Base-by-base conservation (phyloP, 768 basidiomycete genomes). In the Podaxis mareebaensis region DNA sequence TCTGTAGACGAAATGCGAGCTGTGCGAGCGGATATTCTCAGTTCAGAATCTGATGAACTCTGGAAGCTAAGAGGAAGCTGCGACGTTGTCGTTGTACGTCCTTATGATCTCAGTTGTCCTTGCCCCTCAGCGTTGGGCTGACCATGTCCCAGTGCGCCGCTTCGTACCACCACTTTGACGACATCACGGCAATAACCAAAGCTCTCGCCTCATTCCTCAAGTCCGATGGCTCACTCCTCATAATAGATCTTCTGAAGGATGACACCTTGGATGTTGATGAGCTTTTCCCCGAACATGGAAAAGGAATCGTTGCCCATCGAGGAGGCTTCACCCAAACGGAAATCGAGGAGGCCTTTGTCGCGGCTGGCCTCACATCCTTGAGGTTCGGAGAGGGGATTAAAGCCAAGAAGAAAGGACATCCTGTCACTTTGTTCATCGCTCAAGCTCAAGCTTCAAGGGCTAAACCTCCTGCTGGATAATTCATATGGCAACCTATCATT, bases 61-160 rank as follows among this genome's bases (percentile, higher is more conserved):
- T 83, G 85, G 65, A 76, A 89, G 7, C 78, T 78, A 13, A 84
- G 80, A 4, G 71, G 73, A 59, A 81, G 79, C 58, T 93, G 92
- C 66, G 90, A 94, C 70, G 80, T 91, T 44, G 76, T 91, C 62
- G 82, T 88, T 6, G 92, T 93, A 70, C 69, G 89, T 68, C 10
- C 17, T 28, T 48, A 39, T 12, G 33, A 33, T 13, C 42, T 15
- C 42, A n/a, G 4, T 15, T 44, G 42, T 44, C 42, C n/a, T 44
- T 44, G 15, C n/a, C 15, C 42, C 15, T 44, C 42, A 44, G 42
- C 8, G 33, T 33, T 54, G 24, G 15, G 6, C 38, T 30, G 5
- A 38, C 24, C 48, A 28, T 33, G 17, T 3, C 20, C 4, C 64
- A 92, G 90, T 92, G 90, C 67, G 77, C 81, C 8, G 74, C 77